Base-by-base conservation (phyloP, 73 alveolate genomes). In the Chromera velia region DNA sequence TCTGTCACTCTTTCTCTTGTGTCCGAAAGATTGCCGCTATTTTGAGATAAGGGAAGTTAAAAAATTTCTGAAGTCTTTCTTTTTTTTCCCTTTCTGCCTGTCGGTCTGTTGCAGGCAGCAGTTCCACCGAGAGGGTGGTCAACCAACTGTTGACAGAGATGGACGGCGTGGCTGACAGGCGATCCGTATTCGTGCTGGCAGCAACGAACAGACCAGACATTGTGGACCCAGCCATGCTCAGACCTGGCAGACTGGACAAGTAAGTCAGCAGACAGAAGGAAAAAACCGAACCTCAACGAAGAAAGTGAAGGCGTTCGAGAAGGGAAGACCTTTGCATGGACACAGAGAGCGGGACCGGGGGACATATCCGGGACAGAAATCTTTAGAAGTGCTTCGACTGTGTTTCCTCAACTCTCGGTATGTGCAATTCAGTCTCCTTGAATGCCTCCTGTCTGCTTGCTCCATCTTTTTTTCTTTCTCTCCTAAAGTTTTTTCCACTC, bases 131-230 rank as follows among this genome's bases (percentile, higher is more conserved):
- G 84, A 82, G 99, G 91, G 99, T 97, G 0, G 99, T 97, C 22
- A 97, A 97, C 85, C 97, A 96, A 84, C 90, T 97, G 85, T 91
- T 97, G 34, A 96, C 99, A 34, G 99, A 97, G 84, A 91, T 97
- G 95, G 99, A 97, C 87, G 99, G 99, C 26, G 30, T 22, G 32
- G 9, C 73, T 87, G 82, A 30, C 28, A 32, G 24, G 28, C 86
- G 90, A 34, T 78, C 91, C 78, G 98, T 97, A 29, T 97, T 86
- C 77, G 96, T 97, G 69, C 91, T 97, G 75, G 99, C 99, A 63
- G 99, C 99, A 6, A 97, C 99, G 13, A 97, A 97, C 73, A 87
- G 99, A 32, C 99, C 99, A 0, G 99, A 97, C 86, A 96, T 97
- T 64, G 90, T 97, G 32, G 99, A 97, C 86, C 98, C 98, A 0